phyloP scores from a whole-genome alignment of 2,329 filamentous ascomycete species.

The Magnaporthiopsis poae region DNA sequence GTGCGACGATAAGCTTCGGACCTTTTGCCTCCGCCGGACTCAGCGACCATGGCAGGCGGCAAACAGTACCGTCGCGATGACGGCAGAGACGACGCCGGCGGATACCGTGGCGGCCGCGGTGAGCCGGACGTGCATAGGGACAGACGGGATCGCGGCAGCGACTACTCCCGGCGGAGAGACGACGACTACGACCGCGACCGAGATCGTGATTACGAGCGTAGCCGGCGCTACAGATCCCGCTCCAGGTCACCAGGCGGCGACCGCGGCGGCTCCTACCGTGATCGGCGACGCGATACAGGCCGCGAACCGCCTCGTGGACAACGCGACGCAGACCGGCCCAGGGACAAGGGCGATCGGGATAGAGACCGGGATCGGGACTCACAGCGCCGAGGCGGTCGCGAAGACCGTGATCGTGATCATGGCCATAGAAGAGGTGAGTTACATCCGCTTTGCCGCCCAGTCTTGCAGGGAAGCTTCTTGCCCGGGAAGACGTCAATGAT shows the following conservation, averaged over 20 bases:
- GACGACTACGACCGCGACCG: conserved; percentile 8
- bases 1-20: not conserved
- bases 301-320: conserved; percentile 3
- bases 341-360: conserved; percentile 4
- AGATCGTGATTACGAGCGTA: conserved; percentile 5
- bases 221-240: conserved; percentile 12
- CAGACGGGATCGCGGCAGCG: conserved; percentile 4
- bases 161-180: conserved; percentile 7
- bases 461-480: not conserved
- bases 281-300: not conserved
- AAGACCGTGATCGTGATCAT: not conserved
- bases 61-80: conserved; percentile 13
- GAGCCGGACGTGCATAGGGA: conserved; percentile 5
- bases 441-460: not conserved
- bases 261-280: not conserved
- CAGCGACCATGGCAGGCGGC: conserved; percentile 6
- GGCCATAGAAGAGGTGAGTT: conserved; percentile 6
- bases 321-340: conserved; percentile 1
- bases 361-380: conserved; percentile 7
- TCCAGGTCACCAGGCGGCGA: conserved; percentile 6
- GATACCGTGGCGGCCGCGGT: conserved; percentile 1
- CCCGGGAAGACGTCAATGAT: not conserved
- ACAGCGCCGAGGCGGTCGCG: not conserved
- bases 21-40: not conserved
- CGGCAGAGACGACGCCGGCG: conserved; percentile 7